phyloP scores from a whole-genome alignment of 345 rosid species.

The Barbarea vulgaris region DNA sequence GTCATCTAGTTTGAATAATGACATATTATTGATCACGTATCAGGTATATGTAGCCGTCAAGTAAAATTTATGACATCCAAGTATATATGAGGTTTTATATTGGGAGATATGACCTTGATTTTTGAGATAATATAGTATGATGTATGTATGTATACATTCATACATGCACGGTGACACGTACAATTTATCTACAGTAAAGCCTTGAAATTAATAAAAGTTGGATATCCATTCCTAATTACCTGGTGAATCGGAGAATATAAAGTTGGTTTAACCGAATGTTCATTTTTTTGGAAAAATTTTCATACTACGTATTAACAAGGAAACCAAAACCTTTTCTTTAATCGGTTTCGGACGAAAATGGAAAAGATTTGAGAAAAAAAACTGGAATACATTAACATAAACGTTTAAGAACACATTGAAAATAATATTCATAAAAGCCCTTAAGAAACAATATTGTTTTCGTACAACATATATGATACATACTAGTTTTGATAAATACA shows the following conservation, averaged over 20 bases:
- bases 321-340: too few species aligned
- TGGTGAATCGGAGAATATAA: constrained; percentile 1
- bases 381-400: too few species aligned
- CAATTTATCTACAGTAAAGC: neutral
- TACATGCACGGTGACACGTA: constrained; percentile 17
- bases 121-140: neutral
- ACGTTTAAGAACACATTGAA: too few species aligned
- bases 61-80: neutral
- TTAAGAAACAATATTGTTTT: neutral
- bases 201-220: neutral
- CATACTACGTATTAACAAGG: too few species aligned
- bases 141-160: neutral
- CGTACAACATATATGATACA: neutral
- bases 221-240: neutral
- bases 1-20: neutral
- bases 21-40: neutral
- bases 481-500: neutral
- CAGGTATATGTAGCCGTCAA: neutral
- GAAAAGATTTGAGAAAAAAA: too few species aligned
- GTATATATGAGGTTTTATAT: too few species aligned
- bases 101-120: neutral
- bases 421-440: neutral
- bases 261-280: neutral
- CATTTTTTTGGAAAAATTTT: neutral
- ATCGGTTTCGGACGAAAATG: too few species aligned